Percentiles rank a stretch among this genome's conserved stretches.
These are phyloP conservation scores for Tulasnella sp. DNA, from an alignment of 768 basidiomycete genomes.

Conservation along the genomic window DNA sequence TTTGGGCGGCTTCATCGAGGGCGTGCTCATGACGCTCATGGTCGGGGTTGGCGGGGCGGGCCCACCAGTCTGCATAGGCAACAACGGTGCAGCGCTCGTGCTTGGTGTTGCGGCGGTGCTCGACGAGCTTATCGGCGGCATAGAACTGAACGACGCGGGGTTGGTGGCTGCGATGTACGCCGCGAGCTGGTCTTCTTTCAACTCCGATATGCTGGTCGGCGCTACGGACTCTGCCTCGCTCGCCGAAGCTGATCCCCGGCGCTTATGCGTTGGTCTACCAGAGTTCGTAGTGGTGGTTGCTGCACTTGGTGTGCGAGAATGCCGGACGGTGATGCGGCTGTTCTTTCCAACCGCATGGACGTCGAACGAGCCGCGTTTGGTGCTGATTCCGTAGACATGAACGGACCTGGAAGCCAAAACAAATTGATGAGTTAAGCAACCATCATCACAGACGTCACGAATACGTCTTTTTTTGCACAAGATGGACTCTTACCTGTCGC, in stretches of 20 bases:
- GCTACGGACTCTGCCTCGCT: slow-evolving; percentile 71
- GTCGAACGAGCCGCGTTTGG: slow-evolving; percentile 77
- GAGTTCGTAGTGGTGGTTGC: slow-evolving; percentile 38
- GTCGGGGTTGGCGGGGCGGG: slow-evolving; percentile 38
- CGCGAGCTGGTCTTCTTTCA: slow-evolving; percentile 49
- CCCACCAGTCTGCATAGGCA: slow-evolving; percentile 29
- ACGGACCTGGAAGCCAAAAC: slow-evolving; percentile 51
- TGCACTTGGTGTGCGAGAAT: slow-evolving; percentile 65
- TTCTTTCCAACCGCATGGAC: slow-evolving; percentile 90
- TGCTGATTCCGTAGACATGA: slow-evolving; percentile 84
- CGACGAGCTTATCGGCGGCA: slow-evolving; percentile 36
- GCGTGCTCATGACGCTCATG: slow-evolving; percentile 33
- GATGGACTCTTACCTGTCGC: slow-evolving; percentile 58
- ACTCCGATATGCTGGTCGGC: slow-evolving; percentile 50
- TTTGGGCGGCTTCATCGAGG: slow-evolving; percentile 56
- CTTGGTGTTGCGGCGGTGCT: slow-evolving; percentile 59
- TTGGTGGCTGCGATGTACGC: slow-evolving; percentile 38
- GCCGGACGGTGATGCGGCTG: slow-evolving; percentile 65
- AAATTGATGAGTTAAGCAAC: background rate
- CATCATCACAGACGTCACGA: background rate
- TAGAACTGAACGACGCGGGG: slow-evolving; percentile 32
- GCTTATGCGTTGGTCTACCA: slow-evolving; percentile 54
- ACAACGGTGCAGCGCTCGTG: slow-evolving; percentile 44
- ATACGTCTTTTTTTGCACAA: background rate
- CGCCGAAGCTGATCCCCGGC: slow-evolving; percentile 61